Base-by-base conservation (phyloP, 306 rosid genomes). In the Sophora flavescens region DNA sequence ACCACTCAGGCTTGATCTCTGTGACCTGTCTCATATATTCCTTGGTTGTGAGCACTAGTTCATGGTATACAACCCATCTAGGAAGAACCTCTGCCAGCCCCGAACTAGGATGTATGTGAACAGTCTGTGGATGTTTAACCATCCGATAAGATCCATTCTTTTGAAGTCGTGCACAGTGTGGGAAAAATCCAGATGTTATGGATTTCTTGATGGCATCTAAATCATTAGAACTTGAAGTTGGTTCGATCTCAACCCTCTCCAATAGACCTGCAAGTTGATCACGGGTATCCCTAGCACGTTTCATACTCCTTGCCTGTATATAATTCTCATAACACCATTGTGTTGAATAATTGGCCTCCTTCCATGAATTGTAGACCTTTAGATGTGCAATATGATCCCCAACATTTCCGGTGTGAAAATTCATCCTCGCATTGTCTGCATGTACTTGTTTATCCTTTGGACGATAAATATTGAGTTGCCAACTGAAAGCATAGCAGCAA, bases 381-480 rank as follows among this genome's bases (percentile, higher is more conserved):
- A 94, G 85, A 87, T 89, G 77, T 70, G 98, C 96, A 30, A 90
- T 68, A 85, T 95, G 98, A 56, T 95, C 97, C 75, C 98, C 98
- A 17, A 90, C 93, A 70, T 95, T 92, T 59, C 98, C 97, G 1
- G 92, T 78, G 76, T 95, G 96, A 84, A 95, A 95, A 85, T 92
- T 92, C 92, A 89, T 6, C 38, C 97, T 87, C 42, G 97, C 97
- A 88, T 89, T 92, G 85, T 92, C 98, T 6, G 96, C 97, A 69
- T 95, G 97, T 35, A 95, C 98, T 92, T 92, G 98, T 83, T 95
- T 95, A 81, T 95, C 98, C 85, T 95, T 95, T 5, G 98, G 97
- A n/a, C 97, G 96, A 70, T 95, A 92, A 83, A 95, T 73, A 92
- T 90, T 16, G 97, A 90, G 89, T 95, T 95, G 35, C 97, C 97